Conservation (phyloP, 192 early-diverging fungal genomes). For the Gamsiella multidivaricata region DNA sequence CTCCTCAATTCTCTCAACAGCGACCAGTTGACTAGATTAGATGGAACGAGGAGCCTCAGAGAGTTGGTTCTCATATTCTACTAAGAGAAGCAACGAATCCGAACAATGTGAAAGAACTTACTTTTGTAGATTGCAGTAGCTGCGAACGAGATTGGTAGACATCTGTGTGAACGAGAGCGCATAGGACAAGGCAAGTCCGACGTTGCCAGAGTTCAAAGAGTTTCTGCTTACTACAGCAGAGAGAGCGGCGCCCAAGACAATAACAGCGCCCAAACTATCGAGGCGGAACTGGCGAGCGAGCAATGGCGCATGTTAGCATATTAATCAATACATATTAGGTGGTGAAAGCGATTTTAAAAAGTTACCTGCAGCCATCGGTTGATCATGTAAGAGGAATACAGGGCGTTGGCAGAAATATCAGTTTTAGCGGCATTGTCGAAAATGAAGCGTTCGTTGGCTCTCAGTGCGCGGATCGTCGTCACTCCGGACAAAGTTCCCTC, state of each 20-base stretch:
- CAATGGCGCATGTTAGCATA: too few species aligned
- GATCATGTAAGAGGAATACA: slow-evolving; percentile 58
- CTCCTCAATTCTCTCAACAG: slow-evolving; percentile 84
- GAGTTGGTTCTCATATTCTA: slow-evolving; percentile 77
- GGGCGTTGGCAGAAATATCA: slow-evolving; percentile 21
- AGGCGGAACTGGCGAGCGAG: too few species aligned
- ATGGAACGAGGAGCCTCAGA: too few species aligned
- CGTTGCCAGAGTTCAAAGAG: slow-evolving; percentile 72
- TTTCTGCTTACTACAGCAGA: slow-evolving; percentile 74
- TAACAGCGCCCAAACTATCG: slow-evolving; percentile 80
- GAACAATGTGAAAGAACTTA: too few species aligned
- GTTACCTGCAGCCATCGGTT: slow-evolving; percentile 77
- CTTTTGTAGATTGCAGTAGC: slow-evolving; percentile 87
- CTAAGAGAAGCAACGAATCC: too few species aligned
- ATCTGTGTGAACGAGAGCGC: slow-evolving; percentile 82
- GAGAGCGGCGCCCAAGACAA: slow-evolving; percentile 82
- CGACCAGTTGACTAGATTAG: too few species aligned
- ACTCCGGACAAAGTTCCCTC: slow-evolving; percentile 62
- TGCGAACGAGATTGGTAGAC: slow-evolving; percentile 85
- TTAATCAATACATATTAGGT: too few species aligned
- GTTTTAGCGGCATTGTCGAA: slow-evolving; percentile 55
- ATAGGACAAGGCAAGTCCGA: slow-evolving; percentile 75
- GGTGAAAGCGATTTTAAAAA: too few species aligned
- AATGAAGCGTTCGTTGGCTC: slow-evolving; percentile 64
- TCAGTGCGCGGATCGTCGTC: slow-evolving; percentile 62